These are phyloP conservation scores for Pseudocercospora vitis DNA, from an alignment of 2,329 filamentous ascomycete species.

Conservation along the genomic window DNA sequence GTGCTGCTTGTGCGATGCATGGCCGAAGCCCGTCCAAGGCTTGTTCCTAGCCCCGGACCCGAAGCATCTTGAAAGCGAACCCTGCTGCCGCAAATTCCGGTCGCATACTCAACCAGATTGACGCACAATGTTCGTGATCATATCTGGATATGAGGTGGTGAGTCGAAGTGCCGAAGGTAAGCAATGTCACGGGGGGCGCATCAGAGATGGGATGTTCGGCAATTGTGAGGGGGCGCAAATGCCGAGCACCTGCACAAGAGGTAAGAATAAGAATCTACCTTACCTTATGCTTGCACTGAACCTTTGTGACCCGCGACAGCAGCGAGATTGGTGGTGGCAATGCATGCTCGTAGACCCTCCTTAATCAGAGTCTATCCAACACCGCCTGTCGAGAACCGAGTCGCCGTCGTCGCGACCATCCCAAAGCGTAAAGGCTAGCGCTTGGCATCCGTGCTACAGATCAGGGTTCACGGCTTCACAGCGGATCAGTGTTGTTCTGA, in stretches of 20 bases:
- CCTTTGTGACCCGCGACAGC: background rate
- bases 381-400: background rate
- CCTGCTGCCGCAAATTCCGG: background rate
- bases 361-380: background rate
- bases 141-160: background rate
- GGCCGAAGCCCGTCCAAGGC: background rate
- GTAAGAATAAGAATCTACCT: background rate
- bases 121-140: background rate
- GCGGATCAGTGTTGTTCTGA: too few species aligned
- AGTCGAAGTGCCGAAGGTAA: constrained; percentile 1
- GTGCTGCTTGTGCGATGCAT: background rate
- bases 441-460: too few species aligned
- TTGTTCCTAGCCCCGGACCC: background rate
- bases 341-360: background rate
- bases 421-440: too few species aligned
- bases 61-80: background rate
- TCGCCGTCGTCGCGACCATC: background rate
- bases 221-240: background rate
- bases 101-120: background rate
- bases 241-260: background rate
- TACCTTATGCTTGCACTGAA: background rate
- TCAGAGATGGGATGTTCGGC: background rate
- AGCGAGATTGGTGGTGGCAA: too few species aligned
- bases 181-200: background rate
- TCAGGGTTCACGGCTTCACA: too few species aligned